A percentile compares a stretch with the other conserved stretches of the same genome.
These are phyloP conservation scores for Gomphus bonarii DNA, from an alignment of 1,284 basidiomycete genomes.

Conservation along the genomic window DNA sequence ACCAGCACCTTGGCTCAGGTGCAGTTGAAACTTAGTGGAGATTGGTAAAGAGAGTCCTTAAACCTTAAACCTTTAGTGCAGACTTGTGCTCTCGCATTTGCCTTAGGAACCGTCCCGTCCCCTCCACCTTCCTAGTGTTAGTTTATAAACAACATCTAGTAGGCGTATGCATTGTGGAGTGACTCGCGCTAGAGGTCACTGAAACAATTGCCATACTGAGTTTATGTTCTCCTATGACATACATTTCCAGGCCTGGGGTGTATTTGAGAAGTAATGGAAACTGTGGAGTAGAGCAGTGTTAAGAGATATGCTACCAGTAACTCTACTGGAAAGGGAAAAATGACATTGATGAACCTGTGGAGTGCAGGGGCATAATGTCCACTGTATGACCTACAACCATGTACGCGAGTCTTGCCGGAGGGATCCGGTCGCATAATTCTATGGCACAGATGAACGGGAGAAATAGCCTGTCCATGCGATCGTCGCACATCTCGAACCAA, in stretches of 20 bases:
- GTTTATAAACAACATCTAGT: not conserved
- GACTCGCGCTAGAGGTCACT: not conserved
- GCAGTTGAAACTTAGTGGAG: no score
- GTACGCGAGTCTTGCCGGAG: not conserved
- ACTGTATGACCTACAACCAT: not conserved
- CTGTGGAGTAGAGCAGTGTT: not conserved
- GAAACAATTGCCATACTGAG: not conserved
- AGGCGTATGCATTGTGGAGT: not conserved
- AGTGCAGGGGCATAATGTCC: not conserved
- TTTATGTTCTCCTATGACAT: not conserved
- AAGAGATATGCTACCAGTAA: not conserved
- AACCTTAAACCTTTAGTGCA: no score
- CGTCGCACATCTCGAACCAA: not conserved
- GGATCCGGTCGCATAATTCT: not conserved
- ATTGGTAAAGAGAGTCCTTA: no score
- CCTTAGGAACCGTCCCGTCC: not conserved
- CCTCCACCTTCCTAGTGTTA: not conserved
- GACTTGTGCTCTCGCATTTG: not conserved
- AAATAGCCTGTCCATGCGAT: not conserved
- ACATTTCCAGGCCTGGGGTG: not conserved
- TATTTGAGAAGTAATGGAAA: not conserved
- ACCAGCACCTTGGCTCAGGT: no score
- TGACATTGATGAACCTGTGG: not conserved
- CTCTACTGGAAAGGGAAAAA: not conserved
- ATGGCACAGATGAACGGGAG: constrained; percentile 3